phyloP scores from a whole-genome alignment of 192 early-diverging fungal genomes.

The Chytriomyces sp. region DNA sequence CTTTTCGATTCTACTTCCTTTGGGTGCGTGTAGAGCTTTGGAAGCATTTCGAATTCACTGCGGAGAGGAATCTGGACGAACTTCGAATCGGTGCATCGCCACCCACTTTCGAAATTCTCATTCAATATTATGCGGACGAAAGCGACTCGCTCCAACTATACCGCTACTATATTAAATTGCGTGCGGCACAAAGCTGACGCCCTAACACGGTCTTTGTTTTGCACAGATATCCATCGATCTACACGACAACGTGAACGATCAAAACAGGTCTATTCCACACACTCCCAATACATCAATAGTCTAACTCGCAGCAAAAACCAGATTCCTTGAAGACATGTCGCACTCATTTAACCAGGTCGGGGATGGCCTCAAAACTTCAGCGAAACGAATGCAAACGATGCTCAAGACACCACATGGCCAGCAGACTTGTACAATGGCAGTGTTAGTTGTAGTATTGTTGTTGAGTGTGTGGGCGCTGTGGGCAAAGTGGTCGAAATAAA shows the following conservation, averaged over 20 bases:
- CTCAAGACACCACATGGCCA: conserved; percentile 32
- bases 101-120: too few species aligned
- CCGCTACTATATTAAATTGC: too few species aligned
- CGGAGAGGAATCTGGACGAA: too few species aligned
- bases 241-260: conserved; percentile 35
- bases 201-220: too few species aligned
- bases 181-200: too few species aligned
- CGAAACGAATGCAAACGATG: conserved; percentile 23
- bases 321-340: conserved; percentile 30
- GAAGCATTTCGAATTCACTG: too few species aligned
- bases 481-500: conserved; percentile 30
- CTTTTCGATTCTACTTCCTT: not conserved
- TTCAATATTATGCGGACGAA: too few species aligned
- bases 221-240: conserved; percentile 38
- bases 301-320: not conserved
- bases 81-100: too few species aligned
- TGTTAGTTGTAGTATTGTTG: conserved; percentile 26
- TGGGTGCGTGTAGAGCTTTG: too few species aligned
- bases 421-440: conserved; percentile 34
- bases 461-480: conserved; percentile 30
- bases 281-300: not conserved
- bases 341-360: conserved; percentile 33
- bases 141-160: too few species aligned
- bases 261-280: conserved; percentile 17
- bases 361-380: conserved; percentile 30